These are phyloP conservation scores for Trypanosoma melophagium DNA, from an alignment of 208 protist genomes.

Conservation along the genomic window DNA sequence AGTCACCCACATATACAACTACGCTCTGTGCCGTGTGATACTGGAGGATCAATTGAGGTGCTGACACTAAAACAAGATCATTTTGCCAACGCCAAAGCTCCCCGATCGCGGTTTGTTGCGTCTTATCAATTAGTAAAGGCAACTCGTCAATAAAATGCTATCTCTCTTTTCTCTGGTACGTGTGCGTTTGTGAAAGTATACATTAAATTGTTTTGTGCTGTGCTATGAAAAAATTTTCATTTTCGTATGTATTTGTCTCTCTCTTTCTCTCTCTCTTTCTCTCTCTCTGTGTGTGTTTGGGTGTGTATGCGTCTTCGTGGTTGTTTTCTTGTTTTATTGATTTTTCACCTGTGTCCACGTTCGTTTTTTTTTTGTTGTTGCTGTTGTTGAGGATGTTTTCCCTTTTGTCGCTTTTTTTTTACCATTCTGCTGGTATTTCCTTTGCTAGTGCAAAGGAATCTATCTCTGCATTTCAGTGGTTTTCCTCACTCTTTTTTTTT, in stretches of 20 bases:
- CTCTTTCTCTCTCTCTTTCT: background rate
- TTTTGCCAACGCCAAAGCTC: background rate
- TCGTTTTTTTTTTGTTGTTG: no score
- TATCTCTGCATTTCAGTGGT: no score
- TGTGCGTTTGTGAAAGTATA: no score
- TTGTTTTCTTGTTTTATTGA: constrained; percentile 15
- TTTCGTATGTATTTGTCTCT: background rate
- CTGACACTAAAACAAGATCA: constrained; percentile 30
- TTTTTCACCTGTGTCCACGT: constrained; percentile 8
- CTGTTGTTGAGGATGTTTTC: background rate
- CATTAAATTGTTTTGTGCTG: background rate
- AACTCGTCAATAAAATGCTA: background rate
- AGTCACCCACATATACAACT: constrained; percentile 19
- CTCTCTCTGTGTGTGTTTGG: background rate
- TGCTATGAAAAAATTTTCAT: background rate
- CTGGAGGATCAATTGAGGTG: constrained; percentile 17
- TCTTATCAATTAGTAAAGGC: background rate
- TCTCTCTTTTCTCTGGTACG: no score
- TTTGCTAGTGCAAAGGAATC: background rate
- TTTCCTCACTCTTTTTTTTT: no score
- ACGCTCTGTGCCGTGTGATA: constrained; percentile 20
- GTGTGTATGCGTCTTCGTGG: no score
- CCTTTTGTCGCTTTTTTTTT: background rate
- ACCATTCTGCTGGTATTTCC: background rate
- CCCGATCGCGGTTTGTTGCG: background rate